Base-by-base conservation (phyloP, 2,329 filamentous ascomycete genomes). In the Madurella fahalii region DNA sequence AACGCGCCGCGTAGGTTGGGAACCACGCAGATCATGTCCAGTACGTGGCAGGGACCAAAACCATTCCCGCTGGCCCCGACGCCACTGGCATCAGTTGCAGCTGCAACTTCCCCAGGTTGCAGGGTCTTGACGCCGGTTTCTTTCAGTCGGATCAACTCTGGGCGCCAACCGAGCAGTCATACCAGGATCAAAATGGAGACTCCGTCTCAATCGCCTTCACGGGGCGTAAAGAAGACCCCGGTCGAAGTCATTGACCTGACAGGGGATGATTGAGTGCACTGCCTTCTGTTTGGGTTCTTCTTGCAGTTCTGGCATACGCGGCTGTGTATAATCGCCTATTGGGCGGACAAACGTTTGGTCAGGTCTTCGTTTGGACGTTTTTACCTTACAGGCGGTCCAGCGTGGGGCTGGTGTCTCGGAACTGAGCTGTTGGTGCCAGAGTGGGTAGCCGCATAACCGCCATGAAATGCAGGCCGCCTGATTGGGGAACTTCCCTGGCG, bases 241-340 rank as follows among this genome's bases (percentile, higher is more conserved):
- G 17, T 11, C 4, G 53, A 54, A 11, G 39, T 61, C 4, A 52
- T 63, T 16, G 55, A 63, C 40, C 32, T 61, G 41, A 63, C 54
- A 13, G 51, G 53, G 18, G 53, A 56, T 52, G 46, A 50, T 18
- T 56, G 41, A 53, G 2, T 15, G 17, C 16, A 13, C 18, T 12
- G n/a, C 31, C 31, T 15, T 44, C 13, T 50, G 16, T 7, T 41
- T 48, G 47, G 44, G 20, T 15, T 40, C 17, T 15, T 37, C 18
- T 39, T 47, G 40, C 30, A 39, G 44, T 41, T 47, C 17, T 25
- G 25, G 25, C 25, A 25, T 25, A 25, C 25, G 25, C 25, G 25
- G 25, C 25, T 25, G 25, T 25, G 25, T 25, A 25, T 25, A 25
- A 25, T 25, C 25, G n/a, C 25, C 7, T 25, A 25, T 25, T 25